Base-by-base conservation (phyloP, 176 grass and related monocot species). In the Aechmea fasciata region DNA sequence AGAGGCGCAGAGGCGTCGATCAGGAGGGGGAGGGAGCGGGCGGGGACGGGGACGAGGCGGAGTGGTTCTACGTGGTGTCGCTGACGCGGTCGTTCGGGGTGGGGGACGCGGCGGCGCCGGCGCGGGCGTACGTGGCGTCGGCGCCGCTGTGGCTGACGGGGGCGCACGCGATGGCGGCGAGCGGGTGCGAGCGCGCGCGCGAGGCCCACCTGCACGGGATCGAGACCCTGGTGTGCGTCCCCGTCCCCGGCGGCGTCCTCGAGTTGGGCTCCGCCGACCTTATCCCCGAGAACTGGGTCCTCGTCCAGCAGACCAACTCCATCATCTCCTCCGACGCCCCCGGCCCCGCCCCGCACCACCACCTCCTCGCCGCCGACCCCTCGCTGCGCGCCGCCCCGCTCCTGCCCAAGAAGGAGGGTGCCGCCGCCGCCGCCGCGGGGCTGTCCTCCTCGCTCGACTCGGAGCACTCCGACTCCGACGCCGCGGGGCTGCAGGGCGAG, bases 61-160 rank as follows among this genome's bases (percentile, higher is more conserved):
- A 79, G 48, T 74, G 70, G 82, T 84, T 79, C 70, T 84, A 73
- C 73, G 55, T 74, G 3, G 48, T 79, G 52, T 84, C 76, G 2
- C 70, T 84, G 65, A 79, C 51, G 13, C 64, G 72, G 24, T 79
- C 76, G 15, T 79, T 73, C n/a, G 63, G 66, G 11, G 64, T n/a
- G 5, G 64, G 49, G 51, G 65, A 77, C 11, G 11, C 48, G 23
- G 51, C 64, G 11, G 50, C 51, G 14, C 74, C 51, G 9, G 25
- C 70, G 0, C 64, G 64, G 17, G 72, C 73, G 10, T 65, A 73
- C 47, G 50, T 67, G 14, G 17, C 70, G 0, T 28, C 48, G 11
- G 50, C 71, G 2, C 71, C 64, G 0, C 25, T 79, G 18, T 84
- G 82, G 82, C 47, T 66, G 13, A 65, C 76, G 5, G 82, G 76